These are phyloP conservation scores for Pseudocercospora fijiensis DNA, from an alignment of 2,329 filamentous ascomycete species.

Conservation along the genomic window DNA sequence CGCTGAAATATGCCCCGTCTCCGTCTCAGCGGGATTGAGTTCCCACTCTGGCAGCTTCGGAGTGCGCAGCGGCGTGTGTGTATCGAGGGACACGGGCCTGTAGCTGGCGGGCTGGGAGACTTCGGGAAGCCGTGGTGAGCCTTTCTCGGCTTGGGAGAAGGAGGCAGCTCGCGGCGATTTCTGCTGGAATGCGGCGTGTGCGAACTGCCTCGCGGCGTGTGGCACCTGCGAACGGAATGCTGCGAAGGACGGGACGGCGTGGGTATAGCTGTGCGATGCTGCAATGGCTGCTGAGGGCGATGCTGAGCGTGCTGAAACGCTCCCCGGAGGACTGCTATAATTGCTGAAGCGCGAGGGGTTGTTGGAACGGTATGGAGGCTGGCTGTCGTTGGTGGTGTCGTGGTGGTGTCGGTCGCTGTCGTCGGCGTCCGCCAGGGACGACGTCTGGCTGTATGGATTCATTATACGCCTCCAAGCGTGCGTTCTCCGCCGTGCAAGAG, in stretches of 20 bases:
- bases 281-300: slow-evolving; percentile 9
- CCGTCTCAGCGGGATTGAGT: neutral
- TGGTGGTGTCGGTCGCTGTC: neutral
- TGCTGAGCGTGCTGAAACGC: slow-evolving; percentile 14
- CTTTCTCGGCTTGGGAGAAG: slow-evolving; percentile 45
- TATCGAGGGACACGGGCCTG: slow-evolving; percentile 37
- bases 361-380: neutral
- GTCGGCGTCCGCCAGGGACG: slow-evolving; percentile 13
- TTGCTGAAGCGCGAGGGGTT: slow-evolving; percentile 10
- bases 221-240: slow-evolving; percentile 45
- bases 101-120: slow-evolving; percentile 14
- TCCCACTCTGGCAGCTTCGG: slow-evolving; percentile 20
- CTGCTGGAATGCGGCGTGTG: slow-evolving; percentile 47
- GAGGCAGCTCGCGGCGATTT: slow-evolving; percentile 49
- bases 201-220: slow-evolving; percentile 10
- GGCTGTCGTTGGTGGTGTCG: neutral
- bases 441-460: neutral
- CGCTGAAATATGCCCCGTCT: neutral
- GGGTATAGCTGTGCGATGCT: slow-evolving; percentile 26
- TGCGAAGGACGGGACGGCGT: slow-evolving; percentile 44
- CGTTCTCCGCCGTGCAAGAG: neutral
- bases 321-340: slow-evolving; percentile 13
- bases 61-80: slow-evolving; percentile 28
- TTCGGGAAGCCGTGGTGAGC: slow-evolving; percentile 40
- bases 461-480: neutral